Evolutionary conservation across 768 basidiomycete species (phyloP).

Genomic region (Trametes cinnabarina): DNA sequence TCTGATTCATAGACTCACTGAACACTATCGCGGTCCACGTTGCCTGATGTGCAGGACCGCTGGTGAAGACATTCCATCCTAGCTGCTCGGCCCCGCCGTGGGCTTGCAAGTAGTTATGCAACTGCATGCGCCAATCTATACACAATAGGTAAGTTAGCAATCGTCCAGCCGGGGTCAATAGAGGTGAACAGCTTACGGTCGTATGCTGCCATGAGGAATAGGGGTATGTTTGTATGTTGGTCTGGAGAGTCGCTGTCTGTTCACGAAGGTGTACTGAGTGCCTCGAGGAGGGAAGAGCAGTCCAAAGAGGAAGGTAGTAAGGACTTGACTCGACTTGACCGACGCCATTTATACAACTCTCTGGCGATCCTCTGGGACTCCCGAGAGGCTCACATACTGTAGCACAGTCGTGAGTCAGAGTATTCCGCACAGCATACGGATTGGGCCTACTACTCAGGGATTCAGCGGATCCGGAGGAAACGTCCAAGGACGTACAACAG

Average conservation of each 20-base stretch:
- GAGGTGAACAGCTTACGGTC: constrained; percentile 17
- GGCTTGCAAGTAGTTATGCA: constrained; percentile 33
- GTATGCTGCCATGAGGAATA: constrained; percentile 16
- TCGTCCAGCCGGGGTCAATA: not conserved
- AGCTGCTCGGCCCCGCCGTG: constrained; percentile 25
- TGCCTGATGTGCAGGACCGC: constrained; percentile 27
- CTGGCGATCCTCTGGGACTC: not conserved
- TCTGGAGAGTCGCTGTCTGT: not conserved
- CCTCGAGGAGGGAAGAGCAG: not conserved
- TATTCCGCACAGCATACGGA: constrained; percentile 19
- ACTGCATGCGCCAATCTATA: constrained; percentile 32
- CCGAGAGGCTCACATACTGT: not conserved
- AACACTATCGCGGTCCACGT: constrained; percentile 30
- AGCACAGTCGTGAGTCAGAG: constrained; percentile 21
- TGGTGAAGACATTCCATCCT: constrained; percentile 25
- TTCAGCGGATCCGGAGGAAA: constrained; percentile 20
- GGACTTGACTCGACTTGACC: constrained; percentile 4
- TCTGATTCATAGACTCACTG: constrained; percentile 16
- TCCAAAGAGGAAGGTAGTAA: constrained; percentile 9
- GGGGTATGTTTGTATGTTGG: not conserved
- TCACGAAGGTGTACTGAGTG: not conserved
- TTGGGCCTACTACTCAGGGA: constrained; percentile 6
- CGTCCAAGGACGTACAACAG: constrained; percentile 10
- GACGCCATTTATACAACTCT: constrained; percentile 9
- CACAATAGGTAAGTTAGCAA: not conserved